These are phyloP conservation scores for Raphidocelis subcapitata DNA, from an alignment of 139 green algal genomes.

Conservation along the genomic window DNA sequence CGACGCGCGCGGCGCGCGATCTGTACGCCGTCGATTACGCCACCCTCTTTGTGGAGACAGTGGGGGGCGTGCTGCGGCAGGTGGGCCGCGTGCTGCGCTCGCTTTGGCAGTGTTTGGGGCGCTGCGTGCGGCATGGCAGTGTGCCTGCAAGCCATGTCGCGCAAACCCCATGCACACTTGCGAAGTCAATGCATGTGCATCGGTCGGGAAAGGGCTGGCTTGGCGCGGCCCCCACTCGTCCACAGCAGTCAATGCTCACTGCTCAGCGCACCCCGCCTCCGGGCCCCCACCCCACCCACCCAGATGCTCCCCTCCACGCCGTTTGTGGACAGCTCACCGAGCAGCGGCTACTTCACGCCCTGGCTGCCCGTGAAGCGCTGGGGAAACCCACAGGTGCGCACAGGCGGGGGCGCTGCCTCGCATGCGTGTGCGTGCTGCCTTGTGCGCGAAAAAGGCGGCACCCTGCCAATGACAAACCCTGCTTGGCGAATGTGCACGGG, in stretches of 20 bases:
- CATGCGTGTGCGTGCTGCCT: too few relatives aligned
- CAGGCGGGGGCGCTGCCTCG: too few relatives aligned
- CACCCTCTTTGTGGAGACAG: conserved; percentile 52
- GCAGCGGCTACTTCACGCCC: conserved; percentile 33
- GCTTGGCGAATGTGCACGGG: too few relatives aligned
- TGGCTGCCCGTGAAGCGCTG: conserved; percentile 54
- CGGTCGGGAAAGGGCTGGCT: too few relatives aligned
- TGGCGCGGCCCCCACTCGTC: background rate
- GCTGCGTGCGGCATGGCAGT: background rate
- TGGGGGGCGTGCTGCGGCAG: conserved; percentile 27
- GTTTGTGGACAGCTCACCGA: conserved; percentile 76
- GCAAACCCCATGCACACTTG: background rate
- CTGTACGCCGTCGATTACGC: conserved; percentile 63
- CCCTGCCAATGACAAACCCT: too few relatives aligned
- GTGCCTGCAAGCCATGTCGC: background rate
- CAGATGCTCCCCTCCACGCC: conserved; percentile 44
- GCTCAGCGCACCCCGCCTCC: too few relatives aligned
- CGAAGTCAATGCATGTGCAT: too few relatives aligned
- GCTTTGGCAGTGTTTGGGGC: background rate
- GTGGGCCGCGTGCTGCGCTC: background rate
- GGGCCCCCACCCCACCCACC: too few relatives aligned
- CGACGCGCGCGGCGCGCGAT: conserved; percentile 31
- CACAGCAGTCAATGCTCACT: background rate
- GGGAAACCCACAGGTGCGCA: conserved; percentile 20
- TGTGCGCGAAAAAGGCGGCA: too few relatives aligned